Percentiles rank a stretch among this genome's conserved stretches.
Conservation (phyloP, 352 stramenopile species). For the Globisporangium camurandrum region DNA sequence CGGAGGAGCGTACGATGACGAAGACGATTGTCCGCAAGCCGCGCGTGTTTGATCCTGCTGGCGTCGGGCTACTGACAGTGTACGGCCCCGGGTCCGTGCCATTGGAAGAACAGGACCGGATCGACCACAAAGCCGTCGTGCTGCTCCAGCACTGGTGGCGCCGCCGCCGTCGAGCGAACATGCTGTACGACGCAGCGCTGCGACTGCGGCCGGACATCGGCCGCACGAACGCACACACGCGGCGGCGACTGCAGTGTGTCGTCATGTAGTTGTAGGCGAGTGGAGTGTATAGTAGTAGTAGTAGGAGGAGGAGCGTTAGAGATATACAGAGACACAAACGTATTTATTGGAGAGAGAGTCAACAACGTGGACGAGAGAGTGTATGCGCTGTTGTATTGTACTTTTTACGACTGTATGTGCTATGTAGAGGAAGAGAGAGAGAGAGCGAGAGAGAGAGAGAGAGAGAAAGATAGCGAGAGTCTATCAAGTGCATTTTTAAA, state of each 20-base stretch:
- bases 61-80: conserved; percentile 69
- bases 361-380: too few relatives aligned
- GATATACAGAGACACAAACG: too few relatives aligned
- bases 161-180: conserved; percentile 47
- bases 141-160: conserved; percentile 83
- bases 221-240: conserved; percentile 13
- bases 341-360: too few relatives aligned
- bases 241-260: conserved; percentile 16
- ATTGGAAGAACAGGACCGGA: conserved; percentile 84
- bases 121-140: conserved; percentile 75
- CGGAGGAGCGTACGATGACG: conserved; percentile 82
- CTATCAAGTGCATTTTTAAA: too few relatives aligned
- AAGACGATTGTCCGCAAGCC: conserved; percentile 82
- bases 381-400: too few relatives aligned
- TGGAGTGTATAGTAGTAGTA: not conserved
- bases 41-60: conserved; percentile 66
- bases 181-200: conserved; percentile 54
- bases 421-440: too few relatives aligned
- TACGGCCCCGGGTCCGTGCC: conserved; percentile 82
- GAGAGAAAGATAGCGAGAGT: too few relatives aligned
- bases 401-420: not conserved
- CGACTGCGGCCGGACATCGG: conserved; percentile 46
- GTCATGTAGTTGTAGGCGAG: conserved; percentile 13
- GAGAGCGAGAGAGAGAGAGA: too few relatives aligned
- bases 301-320: not conserved